Evolutionary conservation across 176 grass and related monocot genomes (phyloP), one percentile per base, ranked within the genome.

Genomic region (Cenchrus americanus): DNA sequence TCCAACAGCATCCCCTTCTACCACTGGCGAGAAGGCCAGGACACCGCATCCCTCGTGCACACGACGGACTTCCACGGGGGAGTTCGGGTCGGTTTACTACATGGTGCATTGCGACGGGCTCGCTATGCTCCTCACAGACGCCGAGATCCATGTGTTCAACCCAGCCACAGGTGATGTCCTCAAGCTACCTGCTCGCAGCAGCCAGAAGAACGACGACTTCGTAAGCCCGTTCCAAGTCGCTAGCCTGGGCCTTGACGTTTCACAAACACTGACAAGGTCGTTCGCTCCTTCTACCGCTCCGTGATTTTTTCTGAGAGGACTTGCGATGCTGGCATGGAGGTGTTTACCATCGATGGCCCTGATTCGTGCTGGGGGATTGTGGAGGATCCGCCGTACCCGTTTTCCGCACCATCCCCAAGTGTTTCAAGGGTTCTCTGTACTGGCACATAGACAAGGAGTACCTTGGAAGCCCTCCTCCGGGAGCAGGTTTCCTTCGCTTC

Each of bases 121-220:
- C 8, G 54, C 61, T 0, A 0, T 77, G 37, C n/a, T 77, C n/a
- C 74, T 34, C 37, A 77, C 21, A 0, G 12, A 77, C n/a, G 24
- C 19, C 7, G 19, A 6, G 18, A 0, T 76, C 2, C 41, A 58
- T 12, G 73, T 76, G 11, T 58, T 76, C 52, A 75, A 75, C 50
- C 72, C 72, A 12, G 72, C 17, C 27, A 75, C 72, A n/a, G 8
- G 52, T 11, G 30, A 58, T n/a, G 26, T 75, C 73, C 73, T 75
- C 27, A 58, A 13, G 10, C 30, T 58, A 14, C 73, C 50, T 19
- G n/a, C 50, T 19, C 11, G 47, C 0, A 26, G 34, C 34, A 37
- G 42, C 10, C n/a, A 24, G 32, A 64, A 30, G 59, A 11, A 5
- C 22, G 12, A 2, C 34, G 34, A 37, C 34, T 3, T 10, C 1